Evolutionary conservation across 306 rosid genomes (phyloP), one percentile per base, ranked within the genome.

Genomic region (Sindora glabra): DNA sequence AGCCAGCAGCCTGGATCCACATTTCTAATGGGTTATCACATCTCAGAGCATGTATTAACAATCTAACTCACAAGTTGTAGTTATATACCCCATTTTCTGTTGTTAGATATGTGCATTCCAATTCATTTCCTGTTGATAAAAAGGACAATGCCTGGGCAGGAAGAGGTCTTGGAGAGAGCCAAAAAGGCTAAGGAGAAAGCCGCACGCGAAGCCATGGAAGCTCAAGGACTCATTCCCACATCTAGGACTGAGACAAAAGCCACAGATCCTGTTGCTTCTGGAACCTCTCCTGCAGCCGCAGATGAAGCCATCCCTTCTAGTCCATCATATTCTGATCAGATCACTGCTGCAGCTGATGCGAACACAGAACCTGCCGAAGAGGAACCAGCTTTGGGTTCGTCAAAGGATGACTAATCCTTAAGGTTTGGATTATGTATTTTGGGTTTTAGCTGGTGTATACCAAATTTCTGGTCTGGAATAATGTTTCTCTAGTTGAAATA

Each of bases 131-230:
- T 34, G 63, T 44, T 68, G 6, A 51, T 50, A 56, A 70, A 44
- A 40, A 54, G n/a, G n/a, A n/a, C n/a, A n/a, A 49, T 39, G 21
- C 18, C 47, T 26, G 17, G 62, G 72, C 82, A 89, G 96, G 99
- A 77, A 55, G 99, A 86, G 7, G 90, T 92, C 37, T 46, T 92
- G 76, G 87, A 89, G 51, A 86, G 90, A 71, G 99, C 94, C 37
- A 78, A 80, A 79, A 80, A 48, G 62, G 94, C 89, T 2, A 89
- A 84, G 78, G 96, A 89, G 54, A 83, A 80, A 77, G 96, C 99
- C 10, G 95, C 96, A 7, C 77, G 83, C 0, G 89, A 92, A 48
- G 82, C 94, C 27, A 13, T 29, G 29, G 95, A 84, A 61, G 74
- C 80, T 48, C 85, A 66, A 75, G 87, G 84, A 22, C 74, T 74